Base-by-base conservation (phyloP, 148 eudicot species). In the Arctostaphylos glauca region DNA sequence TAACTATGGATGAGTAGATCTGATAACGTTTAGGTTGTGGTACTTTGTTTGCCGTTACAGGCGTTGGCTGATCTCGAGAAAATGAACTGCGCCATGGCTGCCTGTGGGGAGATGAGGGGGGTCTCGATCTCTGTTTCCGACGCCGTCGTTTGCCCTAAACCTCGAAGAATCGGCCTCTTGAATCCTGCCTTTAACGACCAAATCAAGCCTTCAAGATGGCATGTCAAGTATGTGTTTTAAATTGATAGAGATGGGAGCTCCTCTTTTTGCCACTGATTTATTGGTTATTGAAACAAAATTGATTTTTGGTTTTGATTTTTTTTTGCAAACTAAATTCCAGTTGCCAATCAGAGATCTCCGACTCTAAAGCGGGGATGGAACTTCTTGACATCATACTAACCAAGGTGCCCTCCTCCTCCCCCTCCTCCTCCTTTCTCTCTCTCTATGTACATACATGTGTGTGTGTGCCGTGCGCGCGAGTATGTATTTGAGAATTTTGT, bases 331-430 rank as follows among this genome's bases (percentile, higher is more conserved):
- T 62, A n/a, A 77, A 5, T 74, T 50, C 59, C 84, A 88, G 89
- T 81, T 79, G 49, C 41, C 89, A 91, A 44, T 79, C 82, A 21
- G 91, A 91, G 79, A 62, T 82, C 74, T 85, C 62, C 52, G 94
- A 93, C 73, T 78, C 91, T 50, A 89, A 82, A 74, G 89, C 89
- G 3, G 90, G 91, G 85, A 80, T 84, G 19, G 96, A 93, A 68
- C 90, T 93, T 59, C 89, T 93, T 53, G 96, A 93, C 85, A 80
- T 91, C 46, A 88, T 93, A 78, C 88, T 91, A 5, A 74, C 87
- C 19, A 86, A 89, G 95, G 95, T 92, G 83, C 15, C 21, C 18
- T 68, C 66, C 74, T 14, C 74, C 38, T 31, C 38, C 38, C 1
- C 38, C 38, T 31, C 38, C 38, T 31, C 38, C 38, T 31, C 38